Base-by-base conservation (phyloP, 306 rosid genomes). In the Quercus suber region DNA sequence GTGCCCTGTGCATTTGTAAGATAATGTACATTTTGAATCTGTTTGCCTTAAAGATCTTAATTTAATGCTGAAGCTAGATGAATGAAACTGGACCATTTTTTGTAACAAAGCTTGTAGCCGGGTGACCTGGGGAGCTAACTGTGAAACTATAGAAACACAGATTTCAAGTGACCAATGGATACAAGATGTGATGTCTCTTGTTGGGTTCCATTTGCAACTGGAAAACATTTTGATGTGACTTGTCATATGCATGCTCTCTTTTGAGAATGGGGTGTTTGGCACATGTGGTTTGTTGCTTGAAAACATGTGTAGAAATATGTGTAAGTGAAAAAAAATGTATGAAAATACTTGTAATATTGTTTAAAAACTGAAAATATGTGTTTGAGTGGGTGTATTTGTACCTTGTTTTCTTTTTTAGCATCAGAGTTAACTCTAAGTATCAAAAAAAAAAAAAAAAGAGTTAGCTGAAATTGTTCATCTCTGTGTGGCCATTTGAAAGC, bases 241-340 rank as follows among this genome's bases (percentile, higher is more conserved):
- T 17, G 41, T 37, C 67, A 4, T 23, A 12, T 23, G 15, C 15
- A 59, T 12, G 15, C 53, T 12, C 4, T 49, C 53, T 49, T 49
- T 49, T 10, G 53, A 12, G 53, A 10, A 12, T 49, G 53, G 4
- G 35, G 35, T 31, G 35, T 31, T 31, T 31, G 5, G 6, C 1
- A 31, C 6, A 31, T 31, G 35, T 31, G 23, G 23, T 23, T 23
- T 23, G 23, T 23, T 23, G 6, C 1, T 31, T 31, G 35, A 31
- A 31, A 31, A 31, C 0, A 31, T 31, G 35, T 31, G 6, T 31
- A 1, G 6, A 31, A 31, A 31, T 31, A 31, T 1, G 1, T 31
- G 35, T 31, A 1, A 0, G 0, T 31, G 0, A 31, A 31, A 4
- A 31, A 31, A 31, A 31, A 0, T 31, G 0, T 31, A 31, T 31